Base-by-base conservation (phyloP, 495 filamentous ascomycete species). In the Neurospora hispaniola region DNA sequence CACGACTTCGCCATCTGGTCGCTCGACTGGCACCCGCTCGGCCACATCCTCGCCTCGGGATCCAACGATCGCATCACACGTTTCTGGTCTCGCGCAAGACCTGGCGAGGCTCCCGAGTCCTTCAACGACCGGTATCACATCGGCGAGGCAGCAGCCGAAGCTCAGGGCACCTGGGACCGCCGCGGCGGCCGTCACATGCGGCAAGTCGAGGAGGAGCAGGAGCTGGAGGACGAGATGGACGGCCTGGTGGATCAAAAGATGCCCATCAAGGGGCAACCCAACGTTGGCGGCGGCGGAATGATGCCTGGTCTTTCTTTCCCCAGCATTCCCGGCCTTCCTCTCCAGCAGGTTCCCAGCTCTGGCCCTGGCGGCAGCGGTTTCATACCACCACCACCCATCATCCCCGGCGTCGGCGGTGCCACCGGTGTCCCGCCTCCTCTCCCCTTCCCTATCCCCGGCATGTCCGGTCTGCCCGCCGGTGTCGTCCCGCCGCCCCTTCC, bases 1-100 rank as follows among this genome's bases (percentile, higher is more conserved):
- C 96, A 99, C 76, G 93, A 94, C 46, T 94, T 93, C 75, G 91
- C 94, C 11, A 95, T 99, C 72, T 99, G 96, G 96, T 94, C 94
- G 5, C 85, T 99, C 31, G 94, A 97, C 84, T 99, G 96, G 93
- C 96, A 99, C 77, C 96, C 96, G 1, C 85, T 98, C 0, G 96
- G 96, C 27, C 96, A 99, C 77, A 95, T 99, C 73, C 87, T 99
- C 38, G 94, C 94, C n/a, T 97, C 96, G n/a, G 96, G 96, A 5
- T 97, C 95, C 3, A 99, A 99, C 80, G 96, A 99, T 81, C 91
- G 95, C 68, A 93, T 96, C 66, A 98, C 96, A 9, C 89, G 95
- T 42, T 99, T 99, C 84, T 99, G 96, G 96, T 92, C 93, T 16
- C 89, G 96, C 23, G 85, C 92, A 8, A 85, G 96, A 68, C 96